Percentiles rank a stretch among this genome's conserved stretches.
Conservation (phyloP, 2,329 filamentous ascomycete genomes). For the Penicillium aurantiogriseum region DNA sequence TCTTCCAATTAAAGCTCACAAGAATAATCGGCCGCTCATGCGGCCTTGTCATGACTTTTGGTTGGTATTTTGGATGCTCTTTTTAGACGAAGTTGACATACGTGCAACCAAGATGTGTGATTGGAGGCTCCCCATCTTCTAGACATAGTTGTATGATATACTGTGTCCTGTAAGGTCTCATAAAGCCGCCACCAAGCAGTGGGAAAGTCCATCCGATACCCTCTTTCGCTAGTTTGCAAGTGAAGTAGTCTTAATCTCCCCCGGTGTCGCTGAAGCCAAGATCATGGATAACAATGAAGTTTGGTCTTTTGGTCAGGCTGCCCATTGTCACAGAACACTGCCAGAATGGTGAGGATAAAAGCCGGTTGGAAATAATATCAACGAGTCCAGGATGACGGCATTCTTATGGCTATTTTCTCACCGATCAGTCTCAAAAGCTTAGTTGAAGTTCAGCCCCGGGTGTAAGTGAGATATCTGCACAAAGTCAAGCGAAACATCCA, state of each 20-base stretch:
- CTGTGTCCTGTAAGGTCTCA: constrained; percentile 6
- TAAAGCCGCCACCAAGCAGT: constrained; percentile 40
- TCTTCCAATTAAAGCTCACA: constrained; percentile 20
- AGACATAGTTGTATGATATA: constrained; percentile 8
- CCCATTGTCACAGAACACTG: not conserved
- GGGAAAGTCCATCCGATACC: constrained; percentile 50
- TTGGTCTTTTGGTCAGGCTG: not conserved
- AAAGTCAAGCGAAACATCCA: no score
- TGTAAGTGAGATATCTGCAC: not conserved
- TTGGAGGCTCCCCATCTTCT: constrained; percentile 15
- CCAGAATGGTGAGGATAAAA: not conserved
- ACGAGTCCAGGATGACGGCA: not conserved
- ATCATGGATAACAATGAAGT: constrained; percentile 23
- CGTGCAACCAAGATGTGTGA: not conserved
- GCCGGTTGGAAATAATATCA: not conserved
- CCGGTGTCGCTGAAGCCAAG: constrained; percentile 31
- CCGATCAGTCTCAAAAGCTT: no score
- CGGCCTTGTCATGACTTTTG: no score
- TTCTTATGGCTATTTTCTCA: not conserved
- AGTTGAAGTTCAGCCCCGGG: no score
- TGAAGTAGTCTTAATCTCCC: constrained; percentile 34
- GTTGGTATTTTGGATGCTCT: no score
- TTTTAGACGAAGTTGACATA: no score
- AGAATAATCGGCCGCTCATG: no score
- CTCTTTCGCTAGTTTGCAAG: constrained; percentile 11